These are phyloP conservation scores for Agrostemma githago DNA, from an alignment of 148 eudicot species.

Conservation along the genomic window DNA sequence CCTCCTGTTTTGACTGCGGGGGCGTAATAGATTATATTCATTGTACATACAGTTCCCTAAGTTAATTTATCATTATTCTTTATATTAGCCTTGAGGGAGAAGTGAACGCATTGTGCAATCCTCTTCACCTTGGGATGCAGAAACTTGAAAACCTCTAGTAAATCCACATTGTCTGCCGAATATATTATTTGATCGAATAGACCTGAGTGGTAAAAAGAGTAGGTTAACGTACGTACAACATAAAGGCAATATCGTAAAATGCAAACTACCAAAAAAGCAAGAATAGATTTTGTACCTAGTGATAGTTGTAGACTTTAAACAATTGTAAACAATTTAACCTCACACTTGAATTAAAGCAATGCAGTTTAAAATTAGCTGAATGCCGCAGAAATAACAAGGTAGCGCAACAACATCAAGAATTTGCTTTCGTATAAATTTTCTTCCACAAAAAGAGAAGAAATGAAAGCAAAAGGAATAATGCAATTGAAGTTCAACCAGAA, in stretches of 20 bases:
- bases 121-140: slow-evolving; percentile 84
- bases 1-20: no score
- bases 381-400: background rate
- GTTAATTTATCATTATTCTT: no score
- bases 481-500: background rate
- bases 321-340: background rate
- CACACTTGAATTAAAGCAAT: background rate
- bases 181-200: slow-evolving; percentile 97
- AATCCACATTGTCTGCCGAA: slow-evolving; percentile 86
- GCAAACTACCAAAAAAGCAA: background rate
- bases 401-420: background rate
- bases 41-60: no score
- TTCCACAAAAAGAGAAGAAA: background rate
- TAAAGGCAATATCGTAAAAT: background rate
- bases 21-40: no score
- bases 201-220: slow-evolving; percentile 45
- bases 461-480: background rate
- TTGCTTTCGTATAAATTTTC: background rate
- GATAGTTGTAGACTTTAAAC: background rate
- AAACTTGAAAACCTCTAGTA: slow-evolving; percentile 76
- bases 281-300: background rate
- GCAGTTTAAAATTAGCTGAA: background rate
- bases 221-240: background rate
- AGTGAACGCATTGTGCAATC: background rate
- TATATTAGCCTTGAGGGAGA: background rate